Base-by-base conservation (phyloP, 1,284 basidiomycete genomes). In the Puccinia hordei region DNA sequence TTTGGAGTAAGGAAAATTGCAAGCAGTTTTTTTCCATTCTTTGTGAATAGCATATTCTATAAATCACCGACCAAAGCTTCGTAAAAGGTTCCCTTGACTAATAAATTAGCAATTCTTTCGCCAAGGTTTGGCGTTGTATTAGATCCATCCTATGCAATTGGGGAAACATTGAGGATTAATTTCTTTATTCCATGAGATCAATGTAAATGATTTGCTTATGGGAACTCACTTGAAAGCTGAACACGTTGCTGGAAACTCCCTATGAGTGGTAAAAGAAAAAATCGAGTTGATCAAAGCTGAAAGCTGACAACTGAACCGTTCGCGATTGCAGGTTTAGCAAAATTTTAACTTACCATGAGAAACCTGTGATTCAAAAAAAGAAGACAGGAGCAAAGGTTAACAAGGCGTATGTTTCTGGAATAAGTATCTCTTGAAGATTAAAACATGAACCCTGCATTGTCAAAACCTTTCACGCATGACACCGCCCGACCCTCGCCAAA, bases 191-290 rank as follows among this genome's bases (percentile, higher is more conserved):
- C 53, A 57, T 57, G n/a, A n/a, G 12, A 41, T 1, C 2, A 27
- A 27, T 9, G 9, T 38, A 44, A 69, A n/a, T 46, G 27, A 41
- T n/a, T 41, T n/a, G 63, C 1, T 49, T 1, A 69, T 49, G 49
- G 22, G 10, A 57, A 46, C 46, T 12, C 35, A 76, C 73, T 59
- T 76, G 73, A 46, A 35, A 78, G 51, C 75, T 78, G 27, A 78
- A 78, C 8, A 78, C 51, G 41, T 78, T 78, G 44, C 73, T 76
- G 22, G 73, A 76, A 30, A 61, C 73, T 12, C 73, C 73, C 73
- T 76, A 27, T 9, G 10, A 2, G 46, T 38, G 17, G 17, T 53
- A 10, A 0, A 27, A 22, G 19, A 19, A 4, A 24, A 27, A 46
- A 17, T n/a, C 3, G 2, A 3, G 51, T 46, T 24, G 3, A 69